Percentiles rank a stretch among this genome's conserved stretches.
These are phyloP conservation scores for Coniochaeta ligniaria DNA, from an alignment of 2,329 filamentous ascomycete species.

Conservation along the genomic window DNA sequence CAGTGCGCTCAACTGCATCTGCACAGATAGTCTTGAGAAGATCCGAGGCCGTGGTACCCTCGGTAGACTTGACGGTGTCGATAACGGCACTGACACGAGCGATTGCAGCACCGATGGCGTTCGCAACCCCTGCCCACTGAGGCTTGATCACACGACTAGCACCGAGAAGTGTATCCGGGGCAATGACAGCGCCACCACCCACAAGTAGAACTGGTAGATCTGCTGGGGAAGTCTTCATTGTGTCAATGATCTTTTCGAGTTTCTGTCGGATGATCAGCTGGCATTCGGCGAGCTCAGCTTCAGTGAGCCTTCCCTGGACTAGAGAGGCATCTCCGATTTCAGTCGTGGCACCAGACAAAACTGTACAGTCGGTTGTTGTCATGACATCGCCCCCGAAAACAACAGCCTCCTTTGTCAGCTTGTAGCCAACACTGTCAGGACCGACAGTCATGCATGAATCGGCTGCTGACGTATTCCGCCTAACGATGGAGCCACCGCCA, in stretches of 20 bases:
- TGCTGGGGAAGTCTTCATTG: constrained; percentile 55
- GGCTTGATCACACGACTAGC: constrained; percentile 51
- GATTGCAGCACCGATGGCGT: constrained; percentile 58
- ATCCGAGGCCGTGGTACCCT: constrained; percentile 27
- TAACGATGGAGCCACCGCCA: constrained; percentile 49
- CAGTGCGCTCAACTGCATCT: constrained; percentile 34
- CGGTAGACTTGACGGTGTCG: constrained; percentile 42
- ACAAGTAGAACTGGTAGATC: constrained; percentile 54
- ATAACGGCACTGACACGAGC: constrained; percentile 49
- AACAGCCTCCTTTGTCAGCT: constrained; percentile 43
- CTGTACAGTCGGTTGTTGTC: constrained; percentile 51
- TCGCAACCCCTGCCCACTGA: constrained; percentile 51
- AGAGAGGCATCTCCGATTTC: constrained; percentile 34
- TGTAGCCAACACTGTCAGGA: constrained; percentile 55
- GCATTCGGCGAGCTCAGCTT: constrained; percentile 28
- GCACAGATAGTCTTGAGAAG: constrained; percentile 28
- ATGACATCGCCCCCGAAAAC: constrained; percentile 49
- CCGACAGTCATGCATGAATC: constrained; percentile 37
- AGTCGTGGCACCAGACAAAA: constrained; percentile 24
- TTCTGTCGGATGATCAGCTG: constrained; percentile 36
- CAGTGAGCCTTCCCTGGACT: constrained; percentile 20
- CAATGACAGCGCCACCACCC: constrained; percentile 54
- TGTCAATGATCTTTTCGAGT: constrained; percentile 50
- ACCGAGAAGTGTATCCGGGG: constrained; percentile 45
- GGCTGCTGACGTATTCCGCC: constrained; percentile 14